Base-by-base conservation (phyloP, 2,329 filamentous ascomycete genomes). In the Alternaria triticina region DNA sequence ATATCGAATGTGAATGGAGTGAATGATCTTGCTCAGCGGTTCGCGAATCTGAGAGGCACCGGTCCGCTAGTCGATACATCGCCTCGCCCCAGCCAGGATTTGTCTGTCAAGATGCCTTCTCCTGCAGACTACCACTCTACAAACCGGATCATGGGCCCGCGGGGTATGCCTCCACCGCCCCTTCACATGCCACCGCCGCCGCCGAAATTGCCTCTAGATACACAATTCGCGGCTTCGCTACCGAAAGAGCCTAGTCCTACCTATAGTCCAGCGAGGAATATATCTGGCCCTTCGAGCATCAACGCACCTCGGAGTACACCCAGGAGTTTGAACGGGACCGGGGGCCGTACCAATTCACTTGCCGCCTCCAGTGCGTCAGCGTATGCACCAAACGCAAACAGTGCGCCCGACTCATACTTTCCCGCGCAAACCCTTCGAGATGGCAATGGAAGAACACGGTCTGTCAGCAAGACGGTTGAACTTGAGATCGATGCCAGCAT, bases 251-350 rank as follows among this genome's bases (percentile, higher is more conserved):
- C 91, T 1, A 90, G 90, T 71, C 90, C 91, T 8, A 91, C 92
- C 5, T 94, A 94, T 74, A 93, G 89, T 70, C 91, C 91, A n/a
- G 90, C 90, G 1, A 86, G 91, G 33, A 92, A 91, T 27, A 91
- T 89, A 59, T 84, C 90, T 5, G 88, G 89, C 4, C 88, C 86
- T 23, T 88, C 89, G 63, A 85, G 87, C 23, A 86, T 91, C 9
- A 86, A 89, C 44, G 85, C 89, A 3, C 91, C 90, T 1, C 84
- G 89, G 23, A 90, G 87, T 70, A 89, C 87, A 4, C 86, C 89
- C 2, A 84, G 90, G 15, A 88, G 87, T 66, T 85, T 90, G 73
- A 89, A 88, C 54, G 87, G 86, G 8, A 82, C 80, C 6, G 80
- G 78, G 28, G 80, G 83, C 57, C 84, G 88, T 46, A 88, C 85